phyloP scores from a whole-genome alignment of 2,329 filamentous ascomycete genomes.

The Curvularia eragrostidis region DNA sequence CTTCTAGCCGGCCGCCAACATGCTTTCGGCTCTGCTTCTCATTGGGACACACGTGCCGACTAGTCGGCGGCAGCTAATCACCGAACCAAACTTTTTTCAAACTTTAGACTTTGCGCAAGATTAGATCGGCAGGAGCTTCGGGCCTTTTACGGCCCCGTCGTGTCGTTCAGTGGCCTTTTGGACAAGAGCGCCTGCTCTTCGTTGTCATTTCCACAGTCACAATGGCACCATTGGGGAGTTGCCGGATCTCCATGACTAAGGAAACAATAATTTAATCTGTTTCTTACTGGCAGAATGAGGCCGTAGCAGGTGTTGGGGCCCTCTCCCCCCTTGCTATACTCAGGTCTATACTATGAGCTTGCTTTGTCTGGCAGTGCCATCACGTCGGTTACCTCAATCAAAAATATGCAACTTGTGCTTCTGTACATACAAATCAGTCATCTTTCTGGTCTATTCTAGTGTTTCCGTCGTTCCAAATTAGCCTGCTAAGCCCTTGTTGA shows the following conservation, averaged over 20 bases:
- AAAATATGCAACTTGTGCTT: background rate
- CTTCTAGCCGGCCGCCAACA: slow-evolving; percentile 5
- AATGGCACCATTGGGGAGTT: background rate
- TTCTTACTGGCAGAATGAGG: background rate
- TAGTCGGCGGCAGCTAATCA: slow-evolving; percentile 18
- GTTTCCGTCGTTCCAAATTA: background rate
- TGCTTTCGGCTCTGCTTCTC: slow-evolving; percentile 4
- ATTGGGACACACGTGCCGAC: slow-evolving; percentile 13
- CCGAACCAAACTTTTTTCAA: slow-evolving; percentile 13
- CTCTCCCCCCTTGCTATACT: background rate
- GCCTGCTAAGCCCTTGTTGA: background rate
- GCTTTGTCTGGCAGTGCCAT: background rate
- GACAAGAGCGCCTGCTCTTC: slow-evolving; percentile 11
- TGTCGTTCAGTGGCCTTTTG: slow-evolving; percentile 12
- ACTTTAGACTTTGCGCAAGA: slow-evolving; percentile 1
- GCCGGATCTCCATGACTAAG: background rate
- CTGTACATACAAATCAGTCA: background rate
- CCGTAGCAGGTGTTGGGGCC: background rate
- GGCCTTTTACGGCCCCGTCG: slow-evolving; percentile 14
- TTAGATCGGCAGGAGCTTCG: slow-evolving; percentile 17
- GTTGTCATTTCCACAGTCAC: slow-evolving; percentile 1
- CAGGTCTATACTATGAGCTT: background rate
- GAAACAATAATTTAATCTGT: background rate
- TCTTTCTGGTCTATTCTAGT: background rate
- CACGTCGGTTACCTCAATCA: background rate